Percentiles rank a stretch among this genome's conserved stretches.
Evolutionary conservation across 345 rosid species (phyloP).

Genomic region (Schrenkiella parvula): DNA sequence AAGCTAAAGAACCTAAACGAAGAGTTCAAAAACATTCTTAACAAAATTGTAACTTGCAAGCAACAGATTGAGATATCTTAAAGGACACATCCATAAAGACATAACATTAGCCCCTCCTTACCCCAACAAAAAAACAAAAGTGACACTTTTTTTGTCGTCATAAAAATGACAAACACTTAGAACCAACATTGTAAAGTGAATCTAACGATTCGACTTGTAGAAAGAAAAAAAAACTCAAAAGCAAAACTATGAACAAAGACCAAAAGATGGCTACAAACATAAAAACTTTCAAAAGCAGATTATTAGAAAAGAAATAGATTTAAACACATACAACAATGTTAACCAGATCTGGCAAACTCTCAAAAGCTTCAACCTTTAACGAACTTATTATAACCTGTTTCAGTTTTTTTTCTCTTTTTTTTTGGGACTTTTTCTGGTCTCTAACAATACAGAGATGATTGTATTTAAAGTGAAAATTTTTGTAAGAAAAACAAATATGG

Average conservation of each 20-base stretch:
- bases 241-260: constrained; percentile 16
- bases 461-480: constrained; percentile 22
- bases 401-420: not conserved
- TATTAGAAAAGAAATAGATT: constrained; percentile 14
- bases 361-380: constrained; percentile 23
- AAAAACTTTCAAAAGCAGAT: constrained; percentile 7
- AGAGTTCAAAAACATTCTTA: constrained; percentile 17
- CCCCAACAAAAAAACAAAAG: constrained; percentile 28
- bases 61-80: constrained; percentile 27
- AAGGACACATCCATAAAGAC: constrained; percentile 28
- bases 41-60: constrained; percentile 20
- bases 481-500: constrained; percentile 22
- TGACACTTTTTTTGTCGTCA: constrained; percentile 9
- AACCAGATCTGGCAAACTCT: constrained; percentile 28
- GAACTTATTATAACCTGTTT: constrained; percentile 32
- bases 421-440: constrained; percentile 13
- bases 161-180: constrained; percentile 18
- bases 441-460: constrained; percentile 30
- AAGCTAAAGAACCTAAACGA: not conserved
- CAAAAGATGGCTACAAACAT: constrained; percentile 7
- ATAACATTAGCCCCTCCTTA: constrained; percentile 26
- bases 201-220: constrained; percentile 14
- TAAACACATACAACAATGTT: constrained; percentile 31
- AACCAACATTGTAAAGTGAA: constrained; percentile 23
- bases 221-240: not conserved